phyloP scores from a whole-genome alignment of 257 asterid species.

The Salvia splendens region DNA sequence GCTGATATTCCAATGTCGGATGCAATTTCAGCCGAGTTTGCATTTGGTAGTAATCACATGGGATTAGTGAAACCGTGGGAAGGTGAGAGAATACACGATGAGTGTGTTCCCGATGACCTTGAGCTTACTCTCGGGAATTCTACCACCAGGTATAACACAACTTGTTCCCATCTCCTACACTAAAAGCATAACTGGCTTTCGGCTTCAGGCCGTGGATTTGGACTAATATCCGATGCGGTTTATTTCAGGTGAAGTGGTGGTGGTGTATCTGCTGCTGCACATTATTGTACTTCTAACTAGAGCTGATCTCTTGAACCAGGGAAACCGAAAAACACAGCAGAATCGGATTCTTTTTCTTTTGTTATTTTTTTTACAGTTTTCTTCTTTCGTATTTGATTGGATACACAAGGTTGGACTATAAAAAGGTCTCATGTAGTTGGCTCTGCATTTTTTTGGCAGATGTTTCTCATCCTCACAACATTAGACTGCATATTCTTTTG shows the following conservation, averaged over 20 bases:
- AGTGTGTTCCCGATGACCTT: conserved; percentile 88
- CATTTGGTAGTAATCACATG: conserved; percentile 66
- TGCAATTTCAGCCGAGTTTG: conserved; percentile 84
- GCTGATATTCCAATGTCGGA: conserved; percentile 95
- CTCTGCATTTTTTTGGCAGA: conserved; percentile 43
- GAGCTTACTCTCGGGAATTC: conserved; percentile 95
- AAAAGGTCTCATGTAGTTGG: conserved; percentile 43
- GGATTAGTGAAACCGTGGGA: conserved; percentile 96
- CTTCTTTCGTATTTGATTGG: conserved; percentile 22
- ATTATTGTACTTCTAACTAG: conserved; percentile 26
- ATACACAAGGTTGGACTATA: conserved; percentile 33
- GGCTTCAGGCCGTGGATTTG: neutral
- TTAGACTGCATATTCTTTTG: conserved; percentile 43
- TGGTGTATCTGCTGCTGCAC: conserved; percentile 24
- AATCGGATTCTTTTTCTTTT: conserved; percentile 13
- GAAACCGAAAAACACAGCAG: conserved; percentile 30
- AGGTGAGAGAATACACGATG: conserved; percentile 97
- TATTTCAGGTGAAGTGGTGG: conserved; percentile 48
- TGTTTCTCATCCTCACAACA: conserved; percentile 30
- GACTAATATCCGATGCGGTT: conserved; percentile 21
- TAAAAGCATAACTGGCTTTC: neutral
- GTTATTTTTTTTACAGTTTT: neutral
- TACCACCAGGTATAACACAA: conserved; percentile 59
- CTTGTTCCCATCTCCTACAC: neutral
- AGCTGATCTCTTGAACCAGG: conserved; percentile 27